These are phyloP conservation scores for Wickerhamiella kazuoi DNA, from an alignment of 805 yeast species.

Conservation along the genomic window DNA sequence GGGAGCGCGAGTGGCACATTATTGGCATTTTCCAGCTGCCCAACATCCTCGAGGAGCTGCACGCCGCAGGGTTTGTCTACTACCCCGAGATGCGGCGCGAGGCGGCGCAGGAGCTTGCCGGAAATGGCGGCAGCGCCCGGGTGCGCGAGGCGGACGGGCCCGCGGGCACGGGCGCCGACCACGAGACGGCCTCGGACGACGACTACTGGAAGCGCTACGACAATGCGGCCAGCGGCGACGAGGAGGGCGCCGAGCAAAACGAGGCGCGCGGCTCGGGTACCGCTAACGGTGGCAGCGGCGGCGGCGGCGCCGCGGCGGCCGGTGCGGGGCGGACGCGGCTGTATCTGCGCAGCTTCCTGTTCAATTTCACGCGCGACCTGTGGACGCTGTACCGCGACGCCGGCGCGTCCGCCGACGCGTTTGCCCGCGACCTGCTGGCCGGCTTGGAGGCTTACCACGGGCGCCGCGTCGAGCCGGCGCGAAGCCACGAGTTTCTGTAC, in stretches of 20 bases:
- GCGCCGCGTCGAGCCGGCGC: not conserved
- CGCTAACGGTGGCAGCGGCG: not conserved
- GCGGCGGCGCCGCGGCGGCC: not conserved
- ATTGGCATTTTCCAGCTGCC: constrained; percentile 7
- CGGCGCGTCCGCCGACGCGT: constrained; percentile 3
- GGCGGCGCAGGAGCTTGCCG: no score
- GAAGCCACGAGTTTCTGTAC: not conserved
- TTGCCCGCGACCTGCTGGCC: constrained; percentile 1
- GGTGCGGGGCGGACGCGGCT: not conserved
- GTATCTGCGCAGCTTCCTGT: constrained; percentile 1
- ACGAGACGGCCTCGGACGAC: constrained; percentile 4
- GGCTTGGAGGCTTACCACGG: not conserved
- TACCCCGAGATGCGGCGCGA: not conserved
- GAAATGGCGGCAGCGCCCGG: not conserved
- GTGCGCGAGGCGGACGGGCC: not conserved
- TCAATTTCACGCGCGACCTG: constrained; percentile 1
- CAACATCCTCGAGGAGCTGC: not conserved
- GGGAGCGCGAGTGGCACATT: constrained; percentile 10
- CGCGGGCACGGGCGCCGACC: not conserved
- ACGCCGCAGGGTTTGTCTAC: not conserved
- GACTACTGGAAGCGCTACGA: constrained; percentile 10
- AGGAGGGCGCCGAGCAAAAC: not conserved
- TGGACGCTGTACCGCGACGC: not conserved
- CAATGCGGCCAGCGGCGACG: constrained; percentile 1
- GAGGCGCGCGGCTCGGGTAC: not conserved